Conservation (phyloP, 176 grass and related monocot genomes). For the Paspalum notatum region DNA sequence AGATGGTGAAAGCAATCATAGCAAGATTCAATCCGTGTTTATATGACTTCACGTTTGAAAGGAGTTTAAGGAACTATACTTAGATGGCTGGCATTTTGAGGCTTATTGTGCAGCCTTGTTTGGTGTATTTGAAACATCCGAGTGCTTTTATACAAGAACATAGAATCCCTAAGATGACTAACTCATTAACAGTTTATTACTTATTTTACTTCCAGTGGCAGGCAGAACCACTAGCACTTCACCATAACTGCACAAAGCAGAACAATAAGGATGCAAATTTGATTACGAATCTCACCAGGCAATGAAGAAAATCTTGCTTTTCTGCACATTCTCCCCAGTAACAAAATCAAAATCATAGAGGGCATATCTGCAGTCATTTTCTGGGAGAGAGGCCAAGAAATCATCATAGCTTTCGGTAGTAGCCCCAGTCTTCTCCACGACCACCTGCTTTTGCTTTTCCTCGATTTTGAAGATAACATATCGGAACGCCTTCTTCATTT, state of each 20-base stretch:
- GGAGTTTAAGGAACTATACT: background rate
- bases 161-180: background rate
- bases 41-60: background rate
- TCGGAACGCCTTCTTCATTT: slow-evolving; percentile 79
- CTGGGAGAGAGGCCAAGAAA: slow-evolving; percentile 86
- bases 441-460: slow-evolving; percentile 84
- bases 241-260: background rate
- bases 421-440: slow-evolving; percentile 90
- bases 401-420: slow-evolving; percentile 97
- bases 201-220: background rate
- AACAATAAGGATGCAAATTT: background rate
- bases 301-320: slow-evolving; percentile 99
- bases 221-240: background rate
- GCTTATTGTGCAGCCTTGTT: background rate
- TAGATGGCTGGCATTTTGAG: background rate
- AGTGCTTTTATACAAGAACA: background rate
- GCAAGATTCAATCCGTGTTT: slow-evolving; percentile 10
- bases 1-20: background rate
- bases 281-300: slow-evolving; percentile 67
- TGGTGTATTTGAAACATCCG: background rate
- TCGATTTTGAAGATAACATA: slow-evolving; percentile 98
- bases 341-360: slow-evolving; percentile 98
- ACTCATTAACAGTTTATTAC: background rate
- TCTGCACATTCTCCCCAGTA: slow-evolving; percentile 92
- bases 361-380: slow-evolving; percentile 96